Conservation (phyloP, 2,329 filamentous ascomycete species). For the Capronia epimyces region DNA sequence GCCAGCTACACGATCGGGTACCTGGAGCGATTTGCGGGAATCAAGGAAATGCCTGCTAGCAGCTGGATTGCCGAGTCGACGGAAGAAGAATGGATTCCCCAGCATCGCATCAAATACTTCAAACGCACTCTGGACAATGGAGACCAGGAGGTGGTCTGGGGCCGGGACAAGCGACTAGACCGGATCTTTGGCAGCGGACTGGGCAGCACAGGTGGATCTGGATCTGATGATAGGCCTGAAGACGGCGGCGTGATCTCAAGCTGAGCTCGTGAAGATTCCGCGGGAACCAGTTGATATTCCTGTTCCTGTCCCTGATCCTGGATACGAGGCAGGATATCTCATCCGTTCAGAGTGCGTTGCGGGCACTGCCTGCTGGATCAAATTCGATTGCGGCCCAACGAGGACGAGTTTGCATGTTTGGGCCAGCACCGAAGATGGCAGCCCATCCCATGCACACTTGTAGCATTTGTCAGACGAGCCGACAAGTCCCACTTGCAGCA, state of each 20-base stretch:
- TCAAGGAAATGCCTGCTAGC: slow-evolving; percentile 44
- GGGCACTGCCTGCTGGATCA: not conserved
- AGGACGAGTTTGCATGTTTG: not conserved
- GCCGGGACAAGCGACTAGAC: slow-evolving; percentile 45
- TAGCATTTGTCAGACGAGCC: not conserved
- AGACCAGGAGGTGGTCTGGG: slow-evolving; percentile 45
- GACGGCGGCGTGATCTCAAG: slow-evolving; percentile 7
- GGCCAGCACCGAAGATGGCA: not conserved
- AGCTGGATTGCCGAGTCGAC: slow-evolving; percentile 52
- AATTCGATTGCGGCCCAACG: not conserved
- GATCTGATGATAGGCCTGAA: slow-evolving; percentile 4
- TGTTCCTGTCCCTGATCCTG: too few relatives aligned
- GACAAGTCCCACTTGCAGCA: not conserved
- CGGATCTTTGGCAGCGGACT: slow-evolving; percentile 38
- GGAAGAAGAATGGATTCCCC: slow-evolving; percentile 53
- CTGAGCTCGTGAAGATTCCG: not conserved
- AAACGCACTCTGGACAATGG: slow-evolving; percentile 34
- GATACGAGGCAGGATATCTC: too few relatives aligned
- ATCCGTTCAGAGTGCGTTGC: not conserved
- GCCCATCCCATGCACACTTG: not conserved
- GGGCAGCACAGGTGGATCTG: not conserved
- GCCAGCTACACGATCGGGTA: slow-evolving; percentile 50
- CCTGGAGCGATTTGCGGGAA: slow-evolving; percentile 49
- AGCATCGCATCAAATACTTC: slow-evolving; percentile 50
- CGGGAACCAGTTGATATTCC: not conserved